These are phyloP conservation scores for Parsonsia alboflavescens DNA, from an alignment of 257 asterid species.

Conservation along the genomic window DNA sequence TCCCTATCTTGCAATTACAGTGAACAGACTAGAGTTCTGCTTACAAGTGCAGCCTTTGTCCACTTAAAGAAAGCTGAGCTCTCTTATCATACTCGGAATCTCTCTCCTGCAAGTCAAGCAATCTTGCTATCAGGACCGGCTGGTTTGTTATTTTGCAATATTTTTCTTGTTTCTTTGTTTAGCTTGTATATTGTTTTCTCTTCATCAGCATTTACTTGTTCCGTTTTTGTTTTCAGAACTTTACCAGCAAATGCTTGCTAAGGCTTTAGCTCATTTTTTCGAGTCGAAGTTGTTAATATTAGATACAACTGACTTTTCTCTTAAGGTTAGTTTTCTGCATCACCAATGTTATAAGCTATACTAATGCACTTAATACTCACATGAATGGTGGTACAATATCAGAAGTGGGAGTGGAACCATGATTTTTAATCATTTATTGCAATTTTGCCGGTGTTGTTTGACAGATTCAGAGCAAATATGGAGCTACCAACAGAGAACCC, in stretches of 20 bases:
- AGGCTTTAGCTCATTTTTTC: slow-evolving; percentile 75
- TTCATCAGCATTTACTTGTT: neutral
- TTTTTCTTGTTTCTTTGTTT: neutral
- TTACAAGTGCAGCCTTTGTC: slow-evolving; percentile 73
- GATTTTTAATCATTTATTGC: slow-evolving; percentile 14
- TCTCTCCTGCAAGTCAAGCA: slow-evolving; percentile 83
- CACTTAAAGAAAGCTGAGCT: slow-evolving; percentile 52
- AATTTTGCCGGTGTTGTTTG: slow-evolving; percentile 17
- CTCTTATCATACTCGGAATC: slow-evolving; percentile 60
- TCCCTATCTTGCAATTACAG: slow-evolving; percentile 25
- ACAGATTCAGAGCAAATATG: slow-evolving; percentile 82
- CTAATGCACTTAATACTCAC: neutral
- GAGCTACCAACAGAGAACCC: slow-evolving; percentile 40
- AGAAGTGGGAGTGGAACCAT: slow-evolving; percentile 4
- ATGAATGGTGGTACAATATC: no score
- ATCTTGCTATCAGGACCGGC: slow-evolving; percentile 83
- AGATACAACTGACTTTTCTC: slow-evolving; percentile 62
- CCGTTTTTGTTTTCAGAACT: slow-evolving; percentile 35
- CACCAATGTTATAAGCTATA: no score
- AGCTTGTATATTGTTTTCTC: neutral
- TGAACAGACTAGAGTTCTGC: slow-evolving; percentile 62
- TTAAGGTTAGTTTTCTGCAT: slow-evolving; percentile 43
- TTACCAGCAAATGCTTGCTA: slow-evolving; percentile 78
- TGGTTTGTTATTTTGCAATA: slow-evolving; percentile 34
- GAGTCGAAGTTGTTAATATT: slow-evolving; percentile 61